Evolutionary conservation across 2,329 filamentous ascomycete species (phyloP).

Genomic region (Penicillium sp.): DNA sequence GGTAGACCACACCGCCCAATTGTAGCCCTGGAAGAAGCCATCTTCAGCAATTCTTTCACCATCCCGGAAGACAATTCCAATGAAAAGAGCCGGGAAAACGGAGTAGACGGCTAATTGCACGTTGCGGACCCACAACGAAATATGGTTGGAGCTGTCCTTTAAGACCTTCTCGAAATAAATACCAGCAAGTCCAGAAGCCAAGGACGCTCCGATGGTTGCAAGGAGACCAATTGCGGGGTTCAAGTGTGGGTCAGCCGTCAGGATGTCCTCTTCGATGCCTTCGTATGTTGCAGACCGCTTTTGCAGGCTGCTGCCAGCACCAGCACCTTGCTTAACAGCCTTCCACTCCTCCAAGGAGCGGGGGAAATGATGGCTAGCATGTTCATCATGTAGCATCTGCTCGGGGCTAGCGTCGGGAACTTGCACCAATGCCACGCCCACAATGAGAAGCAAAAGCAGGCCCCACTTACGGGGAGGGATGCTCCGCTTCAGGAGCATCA

Average conservation of each 20-base stretch:
- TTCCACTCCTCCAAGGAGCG: slow-evolving; percentile 74
- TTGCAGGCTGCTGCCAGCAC: slow-evolving; percentile 42
- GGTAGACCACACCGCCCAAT: slow-evolving; percentile 83
- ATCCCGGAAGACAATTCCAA: slow-evolving; percentile 84
- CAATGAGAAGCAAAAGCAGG: slow-evolving; percentile 71
- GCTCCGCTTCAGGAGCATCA: slow-evolving; percentile 68
- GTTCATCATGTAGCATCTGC: slow-evolving; percentile 57
- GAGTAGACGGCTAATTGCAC: slow-evolving; percentile 94
- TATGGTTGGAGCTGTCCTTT: slow-evolving; percentile 72
- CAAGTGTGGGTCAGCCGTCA: slow-evolving; percentile 56
- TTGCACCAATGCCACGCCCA: slow-evolving; percentile 82
- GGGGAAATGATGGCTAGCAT: slow-evolving; percentile 67
- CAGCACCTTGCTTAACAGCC: slow-evolving; percentile 49
- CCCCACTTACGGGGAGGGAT: slow-evolving; percentile 75
- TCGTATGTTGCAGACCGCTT: slow-evolving; percentile 86
- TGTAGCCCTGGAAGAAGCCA: slow-evolving; percentile 94
- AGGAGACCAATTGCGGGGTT: slow-evolving; percentile 76
- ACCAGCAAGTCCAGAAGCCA: slow-evolving; percentile 78
- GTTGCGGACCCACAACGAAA: slow-evolving; percentile 89
- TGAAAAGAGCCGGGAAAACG: slow-evolving; percentile 79
- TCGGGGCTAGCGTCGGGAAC: slow-evolving; percentile 63
- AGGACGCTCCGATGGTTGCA: slow-evolving; percentile 73
- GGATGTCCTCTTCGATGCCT: slow-evolving; percentile 68
- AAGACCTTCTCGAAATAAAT: slow-evolving; percentile 73
- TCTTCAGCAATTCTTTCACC: slow-evolving; percentile 76